phyloP scores from a whole-genome alignment of 441 rosid genomes.

The Aleurites moluccanus region DNA sequence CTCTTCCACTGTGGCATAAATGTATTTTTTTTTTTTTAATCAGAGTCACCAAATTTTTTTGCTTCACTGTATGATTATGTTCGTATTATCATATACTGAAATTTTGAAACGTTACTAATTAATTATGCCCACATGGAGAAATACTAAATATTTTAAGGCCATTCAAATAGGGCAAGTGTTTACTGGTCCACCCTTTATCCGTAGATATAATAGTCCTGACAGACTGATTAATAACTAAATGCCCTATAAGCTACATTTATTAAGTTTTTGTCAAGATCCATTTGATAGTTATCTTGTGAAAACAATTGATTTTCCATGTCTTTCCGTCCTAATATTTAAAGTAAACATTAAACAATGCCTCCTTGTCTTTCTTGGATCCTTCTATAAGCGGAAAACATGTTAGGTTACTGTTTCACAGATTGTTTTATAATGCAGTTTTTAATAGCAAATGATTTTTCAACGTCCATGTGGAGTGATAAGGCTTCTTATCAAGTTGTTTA shows the following conservation, averaged over 20 bases:
- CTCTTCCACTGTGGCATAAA: no score
- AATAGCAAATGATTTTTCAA: neutral
- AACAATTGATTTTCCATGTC: neutral
- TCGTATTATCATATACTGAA: neutral
- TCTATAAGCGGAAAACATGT: neutral
- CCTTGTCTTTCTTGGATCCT: neutral
- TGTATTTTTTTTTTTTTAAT: no score
- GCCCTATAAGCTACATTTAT: neutral
- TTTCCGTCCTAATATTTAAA: neutral
- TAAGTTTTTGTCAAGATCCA: neutral
- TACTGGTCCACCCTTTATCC: neutral
- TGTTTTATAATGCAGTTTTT: neutral
- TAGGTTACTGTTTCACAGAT: neutral
- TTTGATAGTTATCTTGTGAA: conserved; percentile 9
- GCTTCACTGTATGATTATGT: neutral
- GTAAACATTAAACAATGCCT: neutral
- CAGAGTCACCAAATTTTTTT: no score
- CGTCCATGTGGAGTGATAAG: neutral
- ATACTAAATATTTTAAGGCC: neutral
- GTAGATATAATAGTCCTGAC: neutral
- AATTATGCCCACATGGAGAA: neutral
- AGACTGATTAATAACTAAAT: neutral
- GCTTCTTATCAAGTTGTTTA: no score
- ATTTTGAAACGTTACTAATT: neutral
- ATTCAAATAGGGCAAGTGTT: neutral